These are phyloP conservation scores for Magnolia changhungtana DNA, from an alignment of 164 flowering plant species.

Conservation along the genomic window DNA sequence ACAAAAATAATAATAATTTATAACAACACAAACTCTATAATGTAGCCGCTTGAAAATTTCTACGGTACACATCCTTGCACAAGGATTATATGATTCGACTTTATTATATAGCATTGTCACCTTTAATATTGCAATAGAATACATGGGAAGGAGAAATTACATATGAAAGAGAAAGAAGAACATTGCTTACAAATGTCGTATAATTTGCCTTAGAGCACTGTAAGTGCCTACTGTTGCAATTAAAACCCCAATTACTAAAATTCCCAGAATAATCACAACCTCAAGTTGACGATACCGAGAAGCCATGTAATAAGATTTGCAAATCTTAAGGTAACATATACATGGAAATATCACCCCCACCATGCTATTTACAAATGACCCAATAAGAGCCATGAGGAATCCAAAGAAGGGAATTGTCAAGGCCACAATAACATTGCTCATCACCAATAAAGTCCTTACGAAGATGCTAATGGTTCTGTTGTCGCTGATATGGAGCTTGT, in stretches of 20 bases:
- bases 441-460: conserved; percentile 39
- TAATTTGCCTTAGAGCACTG: conserved; percentile 35
- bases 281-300: conserved; percentile 30
- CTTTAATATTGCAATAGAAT: background rate
- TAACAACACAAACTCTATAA: no score
- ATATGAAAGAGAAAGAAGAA: background rate
- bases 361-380: conserved; percentile 42
- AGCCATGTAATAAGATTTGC: background rate
- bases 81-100: no score
- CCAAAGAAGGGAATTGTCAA: conserved; percentile 50
- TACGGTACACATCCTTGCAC: no score
- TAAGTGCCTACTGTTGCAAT: conserved; percentile 47
- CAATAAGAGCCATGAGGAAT: conserved; percentile 45
- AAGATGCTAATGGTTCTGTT: conserved; percentile 35
- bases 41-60: no score
- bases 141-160: background rate
- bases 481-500: conserved; percentile 16
- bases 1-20: no score
- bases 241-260: conserved; percentile 29
- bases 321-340: conserved; percentile 48
- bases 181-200: conserved; percentile 18
- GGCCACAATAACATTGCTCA: conserved; percentile 46
- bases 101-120: no score
- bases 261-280: conserved; percentile 25
- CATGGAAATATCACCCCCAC: conserved; percentile 50